phyloP scores from a whole-genome alignment of 2,329 filamentous ascomycete genomes.

The Pseudonectria foliicola region DNA sequence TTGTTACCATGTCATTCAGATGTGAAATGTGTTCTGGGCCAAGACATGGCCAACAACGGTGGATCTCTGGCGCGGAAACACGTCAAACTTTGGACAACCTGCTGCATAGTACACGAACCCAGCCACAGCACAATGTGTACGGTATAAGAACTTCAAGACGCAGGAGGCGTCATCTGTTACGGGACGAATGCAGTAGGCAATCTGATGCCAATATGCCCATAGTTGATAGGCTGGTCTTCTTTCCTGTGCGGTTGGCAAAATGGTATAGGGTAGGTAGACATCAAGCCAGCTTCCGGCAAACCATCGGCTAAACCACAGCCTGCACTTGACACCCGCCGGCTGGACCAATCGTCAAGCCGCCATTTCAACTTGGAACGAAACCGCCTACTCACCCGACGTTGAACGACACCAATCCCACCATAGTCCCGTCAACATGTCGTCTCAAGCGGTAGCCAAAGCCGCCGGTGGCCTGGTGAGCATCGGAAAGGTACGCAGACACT shows the following conservation, averaged over 20 bases:
- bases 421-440: constrained; percentile 47
- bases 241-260: background rate
- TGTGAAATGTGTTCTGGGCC: no score
- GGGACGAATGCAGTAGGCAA: no score
- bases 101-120: no score
- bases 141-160: no score
- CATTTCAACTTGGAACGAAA: constrained; percentile 21
- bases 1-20: no score
- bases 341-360: constrained; percentile 21
- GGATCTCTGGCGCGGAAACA: no score
- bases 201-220: no score
- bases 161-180: no score
- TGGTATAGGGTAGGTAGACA: constrained; percentile 12
- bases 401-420: constrained; percentile 15
- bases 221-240: no score
- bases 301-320: constrained; percentile 18
- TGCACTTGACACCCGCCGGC: constrained; percentile 1
- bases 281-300: constrained; percentile 13
- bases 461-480: constrained; percentile 49
- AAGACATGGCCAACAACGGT: no score
- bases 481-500: constrained; percentile 43
- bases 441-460: constrained; percentile 52
- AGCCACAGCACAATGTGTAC: no score
- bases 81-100: no score
- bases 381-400: constrained; percentile 19